Conservation (phyloP, 805 yeast species). For the Wickerhamomyces kurtzmanii region DNA sequence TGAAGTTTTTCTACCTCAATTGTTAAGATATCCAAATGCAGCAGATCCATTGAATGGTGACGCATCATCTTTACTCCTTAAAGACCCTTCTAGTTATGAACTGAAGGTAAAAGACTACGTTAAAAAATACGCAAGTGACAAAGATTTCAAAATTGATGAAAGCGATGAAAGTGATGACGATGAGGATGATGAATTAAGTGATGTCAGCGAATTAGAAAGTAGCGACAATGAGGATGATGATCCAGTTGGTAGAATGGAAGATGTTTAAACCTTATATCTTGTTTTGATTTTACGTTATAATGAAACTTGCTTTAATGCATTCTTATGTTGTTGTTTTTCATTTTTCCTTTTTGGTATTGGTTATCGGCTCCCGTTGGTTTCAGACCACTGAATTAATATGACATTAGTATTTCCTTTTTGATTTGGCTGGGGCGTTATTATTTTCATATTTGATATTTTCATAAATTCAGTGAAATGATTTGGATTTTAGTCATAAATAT, state of each 20-base stretch:
- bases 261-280: no score
- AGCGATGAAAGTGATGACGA: slow-evolving; percentile 38
- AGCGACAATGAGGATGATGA: slow-evolving; percentile 12
- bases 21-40: slow-evolving; percentile 87
- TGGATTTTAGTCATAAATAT: no score
- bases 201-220: slow-evolving; percentile 14
- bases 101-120: slow-evolving; percentile 69
- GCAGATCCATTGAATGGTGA: slow-evolving; percentile 89
- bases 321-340: no score
- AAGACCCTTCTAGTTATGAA: slow-evolving; percentile 57
- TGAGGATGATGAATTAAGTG: slow-evolving; percentile 20
- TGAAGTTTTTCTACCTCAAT: slow-evolving; percentile 88
- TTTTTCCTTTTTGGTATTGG: no score
- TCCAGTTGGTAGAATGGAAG: slow-evolving; percentile 15
- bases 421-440: no score
- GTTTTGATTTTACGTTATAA: no score
- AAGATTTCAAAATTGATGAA: slow-evolving; percentile 33
- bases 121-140: slow-evolving; percentile 48
- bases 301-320: no score
- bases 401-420: no score
- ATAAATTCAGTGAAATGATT: no score
- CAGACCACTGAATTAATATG: no score
- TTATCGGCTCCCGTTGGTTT: no score
- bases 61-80: slow-evolving; percentile 71
- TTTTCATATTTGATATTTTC: no score